These are phyloP conservation scores for Dispira parvispora DNA, from an alignment of 192 early-diverging fungal genomes.

Conservation along the genomic window DNA sequence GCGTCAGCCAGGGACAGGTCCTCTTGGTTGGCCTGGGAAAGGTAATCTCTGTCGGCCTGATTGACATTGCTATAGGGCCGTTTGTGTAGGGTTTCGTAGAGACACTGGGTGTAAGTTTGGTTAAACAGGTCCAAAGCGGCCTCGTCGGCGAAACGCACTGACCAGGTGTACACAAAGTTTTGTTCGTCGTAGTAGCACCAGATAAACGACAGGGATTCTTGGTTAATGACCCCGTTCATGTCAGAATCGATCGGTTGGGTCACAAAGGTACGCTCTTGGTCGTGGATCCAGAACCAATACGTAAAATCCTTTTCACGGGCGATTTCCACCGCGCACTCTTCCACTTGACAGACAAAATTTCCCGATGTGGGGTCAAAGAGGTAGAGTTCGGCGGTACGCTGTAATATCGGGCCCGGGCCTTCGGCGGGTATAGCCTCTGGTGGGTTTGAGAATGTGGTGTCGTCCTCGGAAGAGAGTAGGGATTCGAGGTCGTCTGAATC, in stretches of 20 bases:
- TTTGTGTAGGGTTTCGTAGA: conserved; percentile 59
- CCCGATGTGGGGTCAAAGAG: conserved; percentile 38
- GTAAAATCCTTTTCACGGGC: conserved; percentile 19
- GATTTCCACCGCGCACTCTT: conserved; percentile 21
- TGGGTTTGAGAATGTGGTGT: conserved; percentile 47
- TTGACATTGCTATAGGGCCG: conserved; percentile 44
- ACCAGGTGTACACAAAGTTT: conserved; percentile 51
- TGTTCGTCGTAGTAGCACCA: conserved; percentile 59
- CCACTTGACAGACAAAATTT: conserved; percentile 36
- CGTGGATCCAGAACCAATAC: conserved; percentile 38
- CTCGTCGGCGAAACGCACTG: conserved; percentile 40
- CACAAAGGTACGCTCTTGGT: conserved; percentile 25
- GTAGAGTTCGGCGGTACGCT: conserved; percentile 40
- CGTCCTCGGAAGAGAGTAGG: conserved; percentile 16
- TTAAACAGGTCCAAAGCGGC: conserved; percentile 39
- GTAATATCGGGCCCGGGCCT: conserved; percentile 32
- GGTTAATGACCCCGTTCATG: conserved; percentile 66
- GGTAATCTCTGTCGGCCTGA: conserved; percentile 51
- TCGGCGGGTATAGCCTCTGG: conserved; percentile 25
- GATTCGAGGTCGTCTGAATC: conserved; percentile 32
- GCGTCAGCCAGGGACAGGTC: conserved; percentile 47
- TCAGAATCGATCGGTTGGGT: conserved; percentile 45
- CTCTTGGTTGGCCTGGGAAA: conserved; percentile 56
- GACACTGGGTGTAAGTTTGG: conserved; percentile 43
- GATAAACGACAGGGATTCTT: conserved; percentile 50